Evolutionary conservation across 2,329 filamentous ascomycete genomes (phyloP).

Genomic region (Didymosphaeria variabile): DNA sequence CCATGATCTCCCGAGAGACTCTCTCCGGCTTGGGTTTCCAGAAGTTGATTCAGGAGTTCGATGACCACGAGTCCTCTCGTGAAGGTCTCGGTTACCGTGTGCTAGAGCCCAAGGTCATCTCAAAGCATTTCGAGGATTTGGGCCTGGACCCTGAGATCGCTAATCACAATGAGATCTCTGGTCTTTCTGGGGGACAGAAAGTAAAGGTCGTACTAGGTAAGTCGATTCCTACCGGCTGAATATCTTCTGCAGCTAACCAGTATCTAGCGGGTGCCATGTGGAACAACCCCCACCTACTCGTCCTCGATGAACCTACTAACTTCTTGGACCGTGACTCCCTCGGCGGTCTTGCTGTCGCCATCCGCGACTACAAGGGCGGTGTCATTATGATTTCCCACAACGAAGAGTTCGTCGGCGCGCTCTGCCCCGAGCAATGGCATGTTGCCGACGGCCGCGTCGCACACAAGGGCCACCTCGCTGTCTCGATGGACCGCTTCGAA

Average conservation of each 20-base stretch:
- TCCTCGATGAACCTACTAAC: slow-evolving; percentile 98
- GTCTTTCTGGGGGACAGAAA: slow-evolving; percentile 95
- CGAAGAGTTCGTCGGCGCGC: slow-evolving; percentile 96
- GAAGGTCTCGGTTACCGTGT: slow-evolving; percentile 97
- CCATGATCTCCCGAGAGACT: slow-evolving; percentile 91
- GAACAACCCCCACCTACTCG: slow-evolving; percentile 98
- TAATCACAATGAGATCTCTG: slow-evolving; percentile 98
- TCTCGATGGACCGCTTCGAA: slow-evolving; percentile 85
- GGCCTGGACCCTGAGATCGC: slow-evolving; percentile 97
- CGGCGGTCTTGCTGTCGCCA: slow-evolving; percentile 94
- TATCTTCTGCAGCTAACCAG: slow-evolving; percentile 20
- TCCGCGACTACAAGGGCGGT: slow-evolving; percentile 97
- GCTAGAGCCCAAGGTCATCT: slow-evolving; percentile 91
- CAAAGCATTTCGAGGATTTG: slow-evolving; percentile 97
- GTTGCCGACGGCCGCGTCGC: slow-evolving; percentile 88
- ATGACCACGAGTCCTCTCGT: slow-evolving; percentile 97
- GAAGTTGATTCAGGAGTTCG: slow-evolving; percentile 97
- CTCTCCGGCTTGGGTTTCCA: slow-evolving; percentile 84
- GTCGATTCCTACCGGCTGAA: slow-evolving; percentile 64
- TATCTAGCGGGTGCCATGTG: slow-evolving; percentile 83
- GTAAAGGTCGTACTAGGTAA: slow-evolving; percentile 93
- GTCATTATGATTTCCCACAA: slow-evolving; percentile 99
- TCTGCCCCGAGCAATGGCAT: slow-evolving; percentile 97
- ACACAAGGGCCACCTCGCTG: slow-evolving; percentile 78
- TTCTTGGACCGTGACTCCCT: slow-evolving; percentile 98